Evolutionary conservation across 345 rosid genomes (phyloP).

Genomic region (Pseudoturritis turrita): DNA sequence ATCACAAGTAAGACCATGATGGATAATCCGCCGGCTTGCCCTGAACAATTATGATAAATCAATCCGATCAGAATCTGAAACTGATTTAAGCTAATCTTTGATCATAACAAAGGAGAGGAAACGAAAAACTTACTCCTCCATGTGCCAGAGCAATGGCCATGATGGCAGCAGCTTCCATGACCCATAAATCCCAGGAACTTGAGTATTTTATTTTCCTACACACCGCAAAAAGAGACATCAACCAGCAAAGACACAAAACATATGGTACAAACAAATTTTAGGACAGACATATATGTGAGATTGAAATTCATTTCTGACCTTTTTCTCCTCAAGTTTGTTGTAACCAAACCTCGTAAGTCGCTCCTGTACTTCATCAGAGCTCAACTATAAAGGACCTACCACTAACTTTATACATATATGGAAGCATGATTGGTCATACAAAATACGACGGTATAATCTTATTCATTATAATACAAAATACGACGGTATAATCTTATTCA

Average conservation of each 20-base stretch:
- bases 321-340: conserved; percentile 56
- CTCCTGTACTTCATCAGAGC: conserved; percentile 33
- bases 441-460: too few species aligned
- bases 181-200: conserved; percentile 66
- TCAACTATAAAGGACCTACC: too few species aligned
- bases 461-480: too few species aligned
- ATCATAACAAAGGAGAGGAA: not conserved
- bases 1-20: conserved; percentile 47
- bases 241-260: not conserved
- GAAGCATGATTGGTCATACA: too few species aligned
- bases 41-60: conserved; percentile 23
- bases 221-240: not conserved
- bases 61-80: not conserved
- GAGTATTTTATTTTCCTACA: conserved; percentile 50
- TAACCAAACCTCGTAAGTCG: conserved; percentile 50
- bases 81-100: too few species aligned
- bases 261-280: too few species aligned
- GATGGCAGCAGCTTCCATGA: conserved; percentile 69
- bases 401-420: too few species aligned
- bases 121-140: conserved; percentile 46
- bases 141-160: conserved; percentile 65
- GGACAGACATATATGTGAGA: not conserved
- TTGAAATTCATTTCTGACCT: conserved; percentile 19
- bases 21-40: conserved; percentile 55
- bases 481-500: too few species aligned